Conservation (phyloP, 495 filamentous ascomycete genomes). For the Penicillium crystallinum region DNA sequence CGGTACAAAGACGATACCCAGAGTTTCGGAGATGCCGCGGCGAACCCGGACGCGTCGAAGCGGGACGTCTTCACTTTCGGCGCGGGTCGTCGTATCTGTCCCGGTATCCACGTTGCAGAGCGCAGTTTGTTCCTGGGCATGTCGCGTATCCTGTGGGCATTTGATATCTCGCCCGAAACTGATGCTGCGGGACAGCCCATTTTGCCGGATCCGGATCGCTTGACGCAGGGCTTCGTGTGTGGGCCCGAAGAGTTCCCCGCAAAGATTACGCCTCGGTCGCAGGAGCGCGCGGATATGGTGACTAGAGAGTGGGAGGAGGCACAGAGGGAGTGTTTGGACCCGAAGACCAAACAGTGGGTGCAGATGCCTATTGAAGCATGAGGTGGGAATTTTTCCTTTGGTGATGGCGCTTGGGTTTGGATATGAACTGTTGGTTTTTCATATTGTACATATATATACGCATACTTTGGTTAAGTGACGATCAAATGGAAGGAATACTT, state of each 20-base stretch:
- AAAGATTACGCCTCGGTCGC: conserved; percentile 24
- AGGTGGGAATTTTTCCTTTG: neutral
- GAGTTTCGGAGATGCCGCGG: conserved; percentile 30
- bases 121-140: conserved; percentile 46
- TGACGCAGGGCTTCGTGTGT: conserved; percentile 38
- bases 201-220: conserved; percentile 17
- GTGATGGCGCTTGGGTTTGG: neutral
- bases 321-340: conserved; percentile 12
- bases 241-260: conserved; percentile 33
- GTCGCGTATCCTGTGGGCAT: conserved; percentile 53
- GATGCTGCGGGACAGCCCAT: conserved; percentile 12
- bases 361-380: conserved; percentile 1
- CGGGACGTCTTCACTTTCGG: conserved; percentile 31
- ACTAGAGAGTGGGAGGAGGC: conserved; percentile 26
- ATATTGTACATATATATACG: no score
- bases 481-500: no score
- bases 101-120: conserved; percentile 29
- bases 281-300: conserved; percentile 29
- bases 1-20: conserved; percentile 36
- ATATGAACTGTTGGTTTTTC: neutral
- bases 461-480: no score
- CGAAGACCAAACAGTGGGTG: conserved; percentile 19
- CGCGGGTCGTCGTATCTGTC: conserved; percentile 28
- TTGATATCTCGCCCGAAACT: conserved; percentile 19
- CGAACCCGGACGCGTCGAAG: conserved; percentile 33